Base-by-base conservation (phyloP, 164 flowering plant species). In the Chimonanthus salicifolius region DNA sequence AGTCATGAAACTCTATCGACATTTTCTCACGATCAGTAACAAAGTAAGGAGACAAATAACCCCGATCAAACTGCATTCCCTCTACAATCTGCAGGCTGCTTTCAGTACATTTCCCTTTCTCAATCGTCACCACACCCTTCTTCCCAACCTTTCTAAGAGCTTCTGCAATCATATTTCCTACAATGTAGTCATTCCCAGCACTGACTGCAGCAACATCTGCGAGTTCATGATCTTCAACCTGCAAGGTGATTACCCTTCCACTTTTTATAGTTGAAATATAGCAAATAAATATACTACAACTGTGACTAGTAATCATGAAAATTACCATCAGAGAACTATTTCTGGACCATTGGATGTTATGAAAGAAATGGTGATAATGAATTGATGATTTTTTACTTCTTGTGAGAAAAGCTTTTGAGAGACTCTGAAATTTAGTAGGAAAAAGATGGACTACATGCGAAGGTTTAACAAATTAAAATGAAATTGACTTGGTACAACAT, bases 41-140 rank as follows among this genome's bases (percentile, higher is more conserved):
- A 72, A 94, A 91, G 78, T 92, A 91, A 62, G 90, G 92, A 67
- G 98, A 94, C 82, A 94, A 75, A 78, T 87, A 94, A 66, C 98
- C 98, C 47, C 97, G 94, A 82, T 90, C 89, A 75, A 94, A 94
- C 47, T 92, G 91, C 97, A 92, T 94, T 75, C 98, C 97, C 76
- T 92, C 91, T 13, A 88, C 94, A 74, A 92, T 75, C 68, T 88
- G 76, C 48, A 94, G 76, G 66, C 67, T 87, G 85, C 79, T 89
- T 66, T 87, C 90, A 0, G 85, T 79, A 71, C 73, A 15, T 70
- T 83, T 89, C 44, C 98, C 98, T 78, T 87, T 86, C 79, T 89
- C 90, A 51, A 92, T 84, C n/a, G 82, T 88, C 46, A 94, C 85
- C 0, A 90, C 84, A 48, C 98, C 98, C 47, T 54, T 74, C 80